Evolutionary conservation across 1,284 basidiomycete genomes (phyloP), one percentile per base, ranked within the genome.

Genomic region (Mycena citricolor): DNA sequence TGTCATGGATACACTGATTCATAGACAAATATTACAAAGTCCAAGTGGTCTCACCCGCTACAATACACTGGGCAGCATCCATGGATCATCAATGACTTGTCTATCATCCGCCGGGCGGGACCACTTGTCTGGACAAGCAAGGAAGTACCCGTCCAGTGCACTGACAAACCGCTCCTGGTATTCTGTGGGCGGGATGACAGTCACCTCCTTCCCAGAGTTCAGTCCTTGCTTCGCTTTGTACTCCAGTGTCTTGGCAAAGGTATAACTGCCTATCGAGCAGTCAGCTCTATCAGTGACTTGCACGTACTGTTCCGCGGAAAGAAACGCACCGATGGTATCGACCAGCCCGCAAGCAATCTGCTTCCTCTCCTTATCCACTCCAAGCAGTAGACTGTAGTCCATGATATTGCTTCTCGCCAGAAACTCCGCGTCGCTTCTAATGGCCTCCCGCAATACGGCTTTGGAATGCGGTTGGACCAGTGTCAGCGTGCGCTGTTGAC

Each of bases 331-430:
- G 28, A 90, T 89, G 0, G 86, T 88, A 59, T 90, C 87, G 4
- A 90, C 86, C 1, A 90, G 70, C 0, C 86, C 86, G 49, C 85
- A 86, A 20, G 76, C 76, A 42, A 90, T 79, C 56, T 84, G 73
- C 52, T 79, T 81, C 44, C 66, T 68, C 47, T 74, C 71, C 40
- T 79, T 73, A 54, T 89, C 81, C 8, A 90, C 67, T 5, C 83
- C 83, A 2, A 87, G 68, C 11, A 87, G 66, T 22, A 86, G 68
- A 12, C 82, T 85, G 55, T 90, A 90, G 57, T 90, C 87, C 85
- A 90, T 89, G 56, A 90, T 86, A 50, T 86, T 86, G 55, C 82
- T 83, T 54, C 66, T 74, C 0, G 83, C 73, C 31, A 90, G 67
- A 56, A 85, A 90, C 8, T 83, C 82, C 5, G 82, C 81, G 57